Percentiles rank a stretch among this genome's conserved stretches.
phyloP scores from a whole-genome alignment of 1,284 basidiomycete genomes.

The Melampsora americana region DNA sequence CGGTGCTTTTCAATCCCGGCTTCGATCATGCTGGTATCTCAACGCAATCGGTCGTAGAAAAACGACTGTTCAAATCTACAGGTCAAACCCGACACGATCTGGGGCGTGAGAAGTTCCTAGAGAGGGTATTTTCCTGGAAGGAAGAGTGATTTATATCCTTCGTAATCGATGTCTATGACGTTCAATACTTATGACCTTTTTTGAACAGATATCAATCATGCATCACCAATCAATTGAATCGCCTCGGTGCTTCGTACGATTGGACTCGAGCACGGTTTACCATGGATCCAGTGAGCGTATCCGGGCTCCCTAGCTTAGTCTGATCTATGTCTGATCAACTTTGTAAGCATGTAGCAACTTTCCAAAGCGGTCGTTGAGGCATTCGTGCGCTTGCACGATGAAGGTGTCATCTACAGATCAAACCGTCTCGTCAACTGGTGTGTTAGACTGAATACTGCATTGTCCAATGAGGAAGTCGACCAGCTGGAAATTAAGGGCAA shows the following conservation, averaged over 20 bases:
- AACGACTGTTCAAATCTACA: slow-evolving; percentile 76
- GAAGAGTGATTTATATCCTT: slow-evolving; percentile 67
- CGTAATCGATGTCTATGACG: not conserved
- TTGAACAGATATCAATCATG: slow-evolving; percentile 72
- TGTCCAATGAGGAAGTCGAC: slow-evolving; percentile 97
- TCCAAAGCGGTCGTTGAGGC: slow-evolving; percentile 86
- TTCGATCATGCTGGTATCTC: slow-evolving; percentile 99
- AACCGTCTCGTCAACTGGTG: slow-evolving; percentile 99
- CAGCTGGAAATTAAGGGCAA: slow-evolving; percentile 86
- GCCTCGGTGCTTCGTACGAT: slow-evolving; percentile 90
- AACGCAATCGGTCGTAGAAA: slow-evolving; percentile 96
- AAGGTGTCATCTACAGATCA: slow-evolving; percentile 89
- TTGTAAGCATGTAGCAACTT: slow-evolving; percentile 59
- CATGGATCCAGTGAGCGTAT: slow-evolving; percentile 72
- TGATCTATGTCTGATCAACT: not conserved
- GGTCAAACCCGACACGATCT: slow-evolving; percentile 87
- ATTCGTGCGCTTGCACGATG: slow-evolving; percentile 87
- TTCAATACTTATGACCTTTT: slow-evolving; percentile 3
- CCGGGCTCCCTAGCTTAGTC: slow-evolving; percentile 32
- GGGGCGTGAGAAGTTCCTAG: slow-evolving; percentile 85
- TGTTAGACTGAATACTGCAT: slow-evolving; percentile 87
- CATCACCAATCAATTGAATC: slow-evolving; percentile 83
- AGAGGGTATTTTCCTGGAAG: slow-evolving; percentile 94
- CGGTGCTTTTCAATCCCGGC: slow-evolving; percentile 84
- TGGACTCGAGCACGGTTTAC: slow-evolving; percentile 94